These are phyloP conservation scores for Austropuccinia psidii DNA, from an alignment of 1,284 basidiomycete genomes.

Conservation along the genomic window DNA sequence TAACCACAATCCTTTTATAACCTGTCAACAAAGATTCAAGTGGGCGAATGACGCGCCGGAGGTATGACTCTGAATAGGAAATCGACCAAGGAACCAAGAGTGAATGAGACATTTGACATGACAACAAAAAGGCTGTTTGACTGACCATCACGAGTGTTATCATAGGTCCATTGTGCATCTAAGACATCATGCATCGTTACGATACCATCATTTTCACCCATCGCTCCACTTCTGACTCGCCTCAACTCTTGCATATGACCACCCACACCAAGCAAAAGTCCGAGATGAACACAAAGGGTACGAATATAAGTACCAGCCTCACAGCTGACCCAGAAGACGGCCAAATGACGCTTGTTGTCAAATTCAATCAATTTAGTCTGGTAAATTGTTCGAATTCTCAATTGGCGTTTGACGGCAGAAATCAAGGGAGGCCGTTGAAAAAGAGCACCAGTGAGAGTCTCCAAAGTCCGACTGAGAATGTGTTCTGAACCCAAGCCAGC, in stretches of 20 bases:
- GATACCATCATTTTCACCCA: constrained; percentile 95
- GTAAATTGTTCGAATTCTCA: constrained; percentile 95
- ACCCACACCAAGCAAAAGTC: constrained; percentile 87
- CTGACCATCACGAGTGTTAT: constrained; percentile 94
- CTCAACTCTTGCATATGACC: constrained; percentile 99
- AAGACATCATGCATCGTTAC: constrained; percentile 99
- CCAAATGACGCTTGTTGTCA: constrained; percentile 93
- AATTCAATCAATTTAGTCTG: constrained; percentile 94
- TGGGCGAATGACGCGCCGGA: constrained; percentile 88
- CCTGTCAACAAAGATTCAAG: constrained; percentile 88
- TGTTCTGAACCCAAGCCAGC: constrained; percentile 70
- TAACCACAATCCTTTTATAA: constrained; percentile 98
- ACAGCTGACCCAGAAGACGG: constrained; percentile 97
- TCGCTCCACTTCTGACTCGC: constrained; percentile 86
- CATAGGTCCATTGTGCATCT: constrained; percentile 98
- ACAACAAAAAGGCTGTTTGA: constrained; percentile 35
- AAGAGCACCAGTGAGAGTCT: constrained; percentile 93
- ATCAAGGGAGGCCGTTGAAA: constrained; percentile 99
- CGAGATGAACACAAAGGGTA: constrained; percentile 94
- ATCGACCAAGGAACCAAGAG: too few relatives aligned
- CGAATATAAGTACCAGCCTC: constrained; percentile 99
- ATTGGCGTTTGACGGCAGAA: constrained; percentile 96
- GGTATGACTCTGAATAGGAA: constrained; percentile 68
- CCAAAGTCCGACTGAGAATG: constrained; percentile 81
- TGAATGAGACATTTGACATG: neutral